Base-by-base conservation (phyloP, 2,329 filamentous ascomycete genomes). In the Curvularia lunata region DNA sequence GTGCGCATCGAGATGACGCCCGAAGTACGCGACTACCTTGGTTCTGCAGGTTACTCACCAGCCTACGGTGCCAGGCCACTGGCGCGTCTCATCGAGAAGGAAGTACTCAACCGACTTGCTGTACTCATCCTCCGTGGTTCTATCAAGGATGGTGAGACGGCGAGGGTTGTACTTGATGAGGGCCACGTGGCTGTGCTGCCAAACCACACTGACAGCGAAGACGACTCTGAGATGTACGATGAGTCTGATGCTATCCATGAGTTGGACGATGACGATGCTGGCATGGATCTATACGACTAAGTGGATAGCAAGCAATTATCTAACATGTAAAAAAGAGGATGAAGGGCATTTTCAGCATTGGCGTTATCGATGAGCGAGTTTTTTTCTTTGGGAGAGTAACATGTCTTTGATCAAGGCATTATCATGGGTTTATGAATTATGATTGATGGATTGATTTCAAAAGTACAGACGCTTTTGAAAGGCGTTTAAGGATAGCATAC, bases 11-110 rank as follows among this genome's bases (percentile, higher is more conserved):
- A 89, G n/a, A 88, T 96, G 57, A 88, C 88, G 1, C 85, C 91
- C 1, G 90, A 92, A 60, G 95, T 95, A 71, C 95, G 94, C 75
- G 92, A 98, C 74, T 98, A 97, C 77, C 86, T 99, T 8, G 95
- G 92, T 68, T 87, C 86, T 40, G 91, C 93, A 0, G 95, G 95
- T 9, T 99, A 99, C 81, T 96, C 91, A 13, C 95, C 95, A 1
- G 92, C 91, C 0, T 99, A 99, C 71, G 95, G 95, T 77, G 95
- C 95, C 40, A 86, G 95, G 56, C 95, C 95, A 34, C 81, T 99
- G 21, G 87, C 89, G 18, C 86, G 95, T 52, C 86, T 99, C 58
- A 97, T 99, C 68, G 95, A 99, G 82, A 95, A 95, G 80, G 95
- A 99, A 78, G 92, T 99, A 2, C 87, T 99, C 70, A 99, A 99